These are phyloP conservation scores for Nepenthes mirabilis DNA, from an alignment of 148 eudicot species.

Conservation along the genomic window DNA sequence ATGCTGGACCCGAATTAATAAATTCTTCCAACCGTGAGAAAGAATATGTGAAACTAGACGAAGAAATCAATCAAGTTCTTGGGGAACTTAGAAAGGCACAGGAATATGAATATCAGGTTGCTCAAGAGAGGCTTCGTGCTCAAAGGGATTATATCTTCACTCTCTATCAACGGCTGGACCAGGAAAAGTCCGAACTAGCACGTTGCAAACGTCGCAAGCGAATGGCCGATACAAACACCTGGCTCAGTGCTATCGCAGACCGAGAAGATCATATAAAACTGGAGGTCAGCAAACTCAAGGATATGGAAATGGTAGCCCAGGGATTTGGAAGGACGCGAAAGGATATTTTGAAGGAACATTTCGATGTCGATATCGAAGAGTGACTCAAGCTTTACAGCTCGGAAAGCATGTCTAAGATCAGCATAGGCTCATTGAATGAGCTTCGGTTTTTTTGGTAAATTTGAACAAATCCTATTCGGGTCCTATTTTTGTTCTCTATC, in stretches of 20 bases:
- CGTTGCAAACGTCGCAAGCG: constrained; percentile 14
- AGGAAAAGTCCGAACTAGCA: constrained; percentile 31
- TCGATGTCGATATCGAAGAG: constrained; percentile 31
- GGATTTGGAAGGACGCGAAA: constrained; percentile 61
- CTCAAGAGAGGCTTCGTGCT: constrained; percentile 41
- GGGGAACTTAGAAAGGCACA: constrained; percentile 52
- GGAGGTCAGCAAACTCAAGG: constrained; percentile 38
- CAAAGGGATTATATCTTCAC: constrained; percentile 39
- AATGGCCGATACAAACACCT: constrained; percentile 18
- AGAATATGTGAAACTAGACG: constrained; percentile 35
- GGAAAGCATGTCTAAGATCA: no score
- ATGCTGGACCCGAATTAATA: background rate
- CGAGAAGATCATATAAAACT: constrained; percentile 37
- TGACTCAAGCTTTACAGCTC: background rate
- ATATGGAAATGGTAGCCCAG: constrained; percentile 55
- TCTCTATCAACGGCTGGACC: constrained; percentile 38
- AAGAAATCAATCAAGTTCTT: constrained; percentile 45
- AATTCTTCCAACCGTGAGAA: constrained; percentile 4
- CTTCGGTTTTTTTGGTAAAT: no score
- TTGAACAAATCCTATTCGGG: no score
- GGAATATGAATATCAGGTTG: constrained; percentile 42
- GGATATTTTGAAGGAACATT: constrained; percentile 41
- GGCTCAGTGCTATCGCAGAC: constrained; percentile 21
- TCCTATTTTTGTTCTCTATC: no score
- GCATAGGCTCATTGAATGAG: no score